phyloP scores from a whole-genome alignment of 495 filamentous ascomycete genomes.

The Xylaria palmicola region DNA sequence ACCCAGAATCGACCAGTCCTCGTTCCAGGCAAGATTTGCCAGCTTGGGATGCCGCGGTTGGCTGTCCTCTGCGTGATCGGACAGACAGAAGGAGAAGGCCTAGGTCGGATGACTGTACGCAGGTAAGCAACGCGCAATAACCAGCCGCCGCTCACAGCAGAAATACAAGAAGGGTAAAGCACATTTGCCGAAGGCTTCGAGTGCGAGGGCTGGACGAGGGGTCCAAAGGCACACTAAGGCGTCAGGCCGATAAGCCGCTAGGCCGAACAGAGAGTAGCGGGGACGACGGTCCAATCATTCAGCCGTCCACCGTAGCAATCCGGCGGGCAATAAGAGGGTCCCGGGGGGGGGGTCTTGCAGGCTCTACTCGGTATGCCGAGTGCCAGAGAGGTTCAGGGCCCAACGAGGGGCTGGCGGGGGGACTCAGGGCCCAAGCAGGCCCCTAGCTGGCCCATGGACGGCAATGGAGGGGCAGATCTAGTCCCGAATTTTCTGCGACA shows the following conservation, averaged over 20 bases:
- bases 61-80: neutral
- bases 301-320: conserved; percentile 21
- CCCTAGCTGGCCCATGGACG: neutral
- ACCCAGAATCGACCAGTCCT: neutral
- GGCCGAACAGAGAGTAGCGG: neutral
- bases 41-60: neutral
- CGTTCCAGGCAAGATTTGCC: neutral
- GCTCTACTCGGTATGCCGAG: neutral
- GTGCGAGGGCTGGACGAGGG: neutral
- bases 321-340: conserved; percentile 18
- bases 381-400: conserved; percentile 2
- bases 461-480: conserved; percentile 10
- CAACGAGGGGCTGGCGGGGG: neutral
- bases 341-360: conserved; percentile 3
- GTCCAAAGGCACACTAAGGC: too few species aligned
- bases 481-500: conserved; percentile 15
- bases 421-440: neutral
- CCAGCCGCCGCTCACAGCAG: neutral
- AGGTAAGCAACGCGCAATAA: neutral
- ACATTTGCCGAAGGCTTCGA: conserved; percentile 10
- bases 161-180: neutral
- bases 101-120: conserved; percentile 3
- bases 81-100: neutral
- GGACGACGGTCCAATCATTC: neutral
- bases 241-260: neutral